phyloP scores from a whole-genome alignment of 2,329 filamentous ascomycete genomes.

The Lasiodiplodia theobromae region DNA sequence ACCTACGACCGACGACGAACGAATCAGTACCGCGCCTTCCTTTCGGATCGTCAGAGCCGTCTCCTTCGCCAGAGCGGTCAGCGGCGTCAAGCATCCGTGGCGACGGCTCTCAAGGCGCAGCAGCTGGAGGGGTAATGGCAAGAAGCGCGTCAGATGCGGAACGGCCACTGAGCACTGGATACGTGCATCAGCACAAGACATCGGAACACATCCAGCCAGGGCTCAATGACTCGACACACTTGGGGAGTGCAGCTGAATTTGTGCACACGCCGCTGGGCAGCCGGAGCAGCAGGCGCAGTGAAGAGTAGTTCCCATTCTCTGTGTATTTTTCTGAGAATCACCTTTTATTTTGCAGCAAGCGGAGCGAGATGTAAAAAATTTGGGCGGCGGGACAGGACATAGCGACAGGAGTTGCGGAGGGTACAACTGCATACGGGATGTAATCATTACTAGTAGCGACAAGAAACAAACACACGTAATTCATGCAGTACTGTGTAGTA shows the following conservation, averaged over 20 bases:
- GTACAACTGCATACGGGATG: constrained; percentile 6
- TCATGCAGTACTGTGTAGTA: not conserved
- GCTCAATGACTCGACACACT: constrained; percentile 40
- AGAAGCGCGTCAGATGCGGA: constrained; percentile 28
- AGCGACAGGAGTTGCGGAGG: constrained; percentile 22
- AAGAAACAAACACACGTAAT: constrained; percentile 22
- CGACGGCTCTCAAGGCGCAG: not conserved
- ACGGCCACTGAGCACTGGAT: constrained; percentile 47
- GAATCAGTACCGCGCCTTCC: constrained; percentile 40
- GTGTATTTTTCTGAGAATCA: constrained; percentile 23
- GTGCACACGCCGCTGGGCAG: constrained; percentile 36
- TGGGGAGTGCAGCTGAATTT: constrained; percentile 47
- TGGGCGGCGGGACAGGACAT: constrained; percentile 22
- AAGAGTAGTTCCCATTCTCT: constrained; percentile 16
- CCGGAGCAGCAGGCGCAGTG: constrained; percentile 18
- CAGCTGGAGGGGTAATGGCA: not conserved
- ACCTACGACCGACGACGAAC: constrained; percentile 15
- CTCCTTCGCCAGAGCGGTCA: constrained; percentile 46
- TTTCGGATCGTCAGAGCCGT: constrained; percentile 46
- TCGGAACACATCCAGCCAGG: constrained; percentile 47
- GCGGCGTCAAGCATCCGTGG: constrained; percentile 41
- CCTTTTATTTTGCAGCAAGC: constrained; percentile 18
- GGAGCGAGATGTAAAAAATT: constrained; percentile 22
- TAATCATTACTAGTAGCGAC: constrained; percentile 22
- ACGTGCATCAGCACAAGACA: constrained; percentile 48